phyloP scores from a whole-genome alignment of 331 rosid species.

The Cydonia oblonga region DNA sequence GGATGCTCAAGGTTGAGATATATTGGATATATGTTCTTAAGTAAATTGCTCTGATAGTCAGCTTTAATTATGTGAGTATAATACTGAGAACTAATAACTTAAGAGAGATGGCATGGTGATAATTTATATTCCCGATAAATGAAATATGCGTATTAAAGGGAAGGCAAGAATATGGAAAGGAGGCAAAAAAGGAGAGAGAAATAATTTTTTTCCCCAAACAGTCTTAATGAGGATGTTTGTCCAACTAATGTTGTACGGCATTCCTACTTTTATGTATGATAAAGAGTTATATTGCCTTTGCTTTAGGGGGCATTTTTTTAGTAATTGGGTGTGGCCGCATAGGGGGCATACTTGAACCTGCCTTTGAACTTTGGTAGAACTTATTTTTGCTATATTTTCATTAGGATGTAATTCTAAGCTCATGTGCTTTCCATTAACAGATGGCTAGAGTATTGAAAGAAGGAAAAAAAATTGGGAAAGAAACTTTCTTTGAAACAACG shows the following conservation, averaged over 20 bases:
- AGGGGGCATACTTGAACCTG: neutral
- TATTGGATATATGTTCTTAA: neutral
- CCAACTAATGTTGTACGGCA: neutral
- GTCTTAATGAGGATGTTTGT: neutral
- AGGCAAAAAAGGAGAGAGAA: neutral
- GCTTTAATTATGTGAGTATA: neutral
- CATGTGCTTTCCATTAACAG: neutral
- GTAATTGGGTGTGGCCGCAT: neutral
- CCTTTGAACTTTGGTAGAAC: neutral
- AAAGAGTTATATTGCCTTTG: neutral
- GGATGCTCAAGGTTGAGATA: neutral
- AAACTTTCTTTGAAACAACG: neutral
- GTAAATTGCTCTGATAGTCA: neutral
- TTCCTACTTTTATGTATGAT: neutral
- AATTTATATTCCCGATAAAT: neutral
- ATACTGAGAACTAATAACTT: neutral
- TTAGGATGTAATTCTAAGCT: neutral
- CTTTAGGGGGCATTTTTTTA: neutral
- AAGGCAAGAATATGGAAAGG: neutral
- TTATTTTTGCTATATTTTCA: neutral
- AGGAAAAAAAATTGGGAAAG: neutral
- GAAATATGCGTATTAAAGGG: neutral
- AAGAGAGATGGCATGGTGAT: neutral
- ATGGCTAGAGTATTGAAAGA: neutral
- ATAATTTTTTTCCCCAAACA: neutral